Evolutionary conservation across 2,329 filamentous ascomycete species (phyloP), one percentile per base, ranked within the genome.

Genomic region (Fusarium decemcellulare): DNA sequence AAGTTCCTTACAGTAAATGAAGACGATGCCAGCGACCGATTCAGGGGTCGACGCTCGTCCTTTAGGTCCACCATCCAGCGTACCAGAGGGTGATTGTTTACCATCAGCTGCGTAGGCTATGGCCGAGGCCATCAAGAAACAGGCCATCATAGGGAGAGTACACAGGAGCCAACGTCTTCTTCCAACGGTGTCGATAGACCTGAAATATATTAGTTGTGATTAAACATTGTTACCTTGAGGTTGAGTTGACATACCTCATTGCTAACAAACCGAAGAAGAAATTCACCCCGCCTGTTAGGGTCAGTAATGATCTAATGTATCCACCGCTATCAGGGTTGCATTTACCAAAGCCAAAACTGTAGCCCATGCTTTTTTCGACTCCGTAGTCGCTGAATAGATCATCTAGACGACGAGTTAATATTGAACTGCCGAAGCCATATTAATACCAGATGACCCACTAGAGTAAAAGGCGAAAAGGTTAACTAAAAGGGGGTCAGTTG

Each of bases 381-480:
- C 68, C 68, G 7, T 58, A 71, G 4, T 59, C 42, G 8, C 68
- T 71, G 10, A 71, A 71, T 6, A 71, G 61, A 6, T 51, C 61
- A 5, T 71, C 68, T 71, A 29, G 6, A 3, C 5, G 14, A 2
- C 1, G 3, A 16, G 34, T 74, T 7, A 72, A 54, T 15, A 16
- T 32, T 47, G 6, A 9, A 5, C 9, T n/a, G n/a, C n/a, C n/a
- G n/a, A n/a, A n/a, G n/a, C n/a, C n/a, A n/a, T n/a, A n/a, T n/a
- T n/a, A n/a, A n/a, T n/a, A n/a, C n/a, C n/a, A n/a, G 9, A 6
- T 8, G 18, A 2, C 52, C 27, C 75, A 79, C 81, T 78, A 1
- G 81, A 84, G 65, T 85, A 85, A 53, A 85, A 85, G 0, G 82
- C 82, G 5, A 83, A 74, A 0, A 84, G 75, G 2, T 72, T 72